Evolutionary conservation across 1,284 basidiomycete species (phyloP).

Genomic region (Lentinula novae-zelandiae): DNA sequence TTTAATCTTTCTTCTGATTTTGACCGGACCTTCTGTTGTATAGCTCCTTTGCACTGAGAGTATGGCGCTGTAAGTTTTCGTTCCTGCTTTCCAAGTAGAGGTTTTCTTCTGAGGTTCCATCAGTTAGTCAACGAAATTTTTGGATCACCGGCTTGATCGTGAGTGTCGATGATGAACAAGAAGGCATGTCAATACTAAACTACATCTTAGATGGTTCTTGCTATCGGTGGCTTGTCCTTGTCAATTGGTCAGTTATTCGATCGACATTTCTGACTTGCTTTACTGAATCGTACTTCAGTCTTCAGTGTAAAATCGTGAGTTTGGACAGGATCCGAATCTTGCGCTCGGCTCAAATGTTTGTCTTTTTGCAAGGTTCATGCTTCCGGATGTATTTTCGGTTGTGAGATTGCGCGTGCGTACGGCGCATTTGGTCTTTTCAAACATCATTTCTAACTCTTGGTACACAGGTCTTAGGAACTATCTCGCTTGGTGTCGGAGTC

Average conservation of each 20-base stretch:
- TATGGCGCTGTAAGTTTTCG: slow-evolving; percentile 60
- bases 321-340: neutral
- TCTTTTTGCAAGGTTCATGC: slow-evolving; percentile 26
- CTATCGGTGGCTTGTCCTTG: slow-evolving; percentile 46
- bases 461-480: slow-evolving; percentile 32
- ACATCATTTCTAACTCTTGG: neutral
- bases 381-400: slow-evolving; percentile 30
- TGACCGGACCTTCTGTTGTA: neutral
- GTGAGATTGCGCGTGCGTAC: slow-evolving; percentile 30
- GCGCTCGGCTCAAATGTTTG: neutral
- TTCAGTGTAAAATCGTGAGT: slow-evolving; percentile 48
- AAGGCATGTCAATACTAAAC: neutral
- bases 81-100: neutral
- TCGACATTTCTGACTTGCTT: slow-evolving; percentile 1
- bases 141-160: slow-evolving; percentile 54
- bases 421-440: neutral
- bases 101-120: slow-evolving; percentile 6
- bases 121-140: slow-evolving; percentile 60
- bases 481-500: slow-evolving; percentile 41
- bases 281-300: slow-evolving; percentile 21
- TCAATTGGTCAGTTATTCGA: slow-evolving; percentile 22
- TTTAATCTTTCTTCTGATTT: neutral
- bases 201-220: slow-evolving; percentile 37
- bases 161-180: slow-evolving; percentile 23
- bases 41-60: slow-evolving; percentile 61